Percentiles rank a stretch among this genome's conserved stretches.
Evolutionary conservation across 2,329 filamentous ascomycete species (phyloP).

Genomic region (Monilinia fructigena): DNA sequence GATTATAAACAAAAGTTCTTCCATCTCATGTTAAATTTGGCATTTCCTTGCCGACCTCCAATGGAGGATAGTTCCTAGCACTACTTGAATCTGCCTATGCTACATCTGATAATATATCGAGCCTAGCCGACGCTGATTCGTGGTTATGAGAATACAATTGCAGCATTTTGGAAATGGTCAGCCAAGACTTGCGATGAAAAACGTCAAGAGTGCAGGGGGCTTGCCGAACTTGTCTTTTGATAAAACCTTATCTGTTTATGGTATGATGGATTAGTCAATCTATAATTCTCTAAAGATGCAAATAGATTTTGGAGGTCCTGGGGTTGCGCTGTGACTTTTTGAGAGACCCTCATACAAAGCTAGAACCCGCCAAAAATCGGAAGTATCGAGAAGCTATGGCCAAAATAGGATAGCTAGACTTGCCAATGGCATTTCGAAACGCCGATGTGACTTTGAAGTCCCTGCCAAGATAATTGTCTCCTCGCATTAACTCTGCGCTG

Average conservation of each 20-base stretch:
- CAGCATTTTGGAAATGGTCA: slow-evolving; percentile 16
- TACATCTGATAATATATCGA: background rate
- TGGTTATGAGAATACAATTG: background rate
- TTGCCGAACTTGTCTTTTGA: background rate
- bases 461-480: slow-evolving; percentile 16
- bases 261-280: background rate
- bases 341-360: slow-evolving; percentile 4
- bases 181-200: slow-evolving; percentile 22
- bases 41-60: background rate
- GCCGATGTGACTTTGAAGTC: background rate
- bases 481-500: slow-evolving; percentile 9
- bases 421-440: slow-evolving; percentile 14
- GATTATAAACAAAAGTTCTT: background rate
- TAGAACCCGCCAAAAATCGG: slow-evolving; percentile 17
- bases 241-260: slow-evolving; percentile 8
- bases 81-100: background rate
- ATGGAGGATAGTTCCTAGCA: background rate
- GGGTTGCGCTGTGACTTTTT: slow-evolving; percentile 16
- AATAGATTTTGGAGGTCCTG: slow-evolving; percentile 3
- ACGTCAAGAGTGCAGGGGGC: slow-evolving; percentile 2
- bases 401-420: slow-evolving; percentile 10
- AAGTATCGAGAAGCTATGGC: slow-evolving; percentile 12
- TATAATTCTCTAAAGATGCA: background rate
- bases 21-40: background rate
- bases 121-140: background rate